These are phyloP conservation scores for Fraxinus ornus DNA, from an alignment of 305 asterid species.

Conservation along the genomic window DNA sequence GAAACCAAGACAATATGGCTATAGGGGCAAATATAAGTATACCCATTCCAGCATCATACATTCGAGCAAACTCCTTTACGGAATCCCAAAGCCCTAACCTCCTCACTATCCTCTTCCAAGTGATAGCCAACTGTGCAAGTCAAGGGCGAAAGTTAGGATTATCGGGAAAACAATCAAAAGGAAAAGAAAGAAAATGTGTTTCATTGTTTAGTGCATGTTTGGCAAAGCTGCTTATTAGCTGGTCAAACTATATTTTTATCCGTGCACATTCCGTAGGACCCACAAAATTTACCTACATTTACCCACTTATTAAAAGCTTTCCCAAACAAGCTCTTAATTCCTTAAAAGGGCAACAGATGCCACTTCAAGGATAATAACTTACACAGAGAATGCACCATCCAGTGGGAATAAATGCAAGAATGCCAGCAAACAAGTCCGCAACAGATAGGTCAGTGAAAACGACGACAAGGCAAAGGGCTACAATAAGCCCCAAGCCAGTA, in stretches of 20 bases:
- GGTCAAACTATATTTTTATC: neutral
- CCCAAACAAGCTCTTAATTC: neutral
- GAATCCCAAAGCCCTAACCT: slow-evolving; percentile 95
- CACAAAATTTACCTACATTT: neutral
- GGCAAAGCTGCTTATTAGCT: neutral
- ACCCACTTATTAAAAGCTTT: neutral
- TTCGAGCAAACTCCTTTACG: slow-evolving; percentile 89
- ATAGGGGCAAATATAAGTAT: slow-evolving; percentile 83
- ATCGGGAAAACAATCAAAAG: neutral
- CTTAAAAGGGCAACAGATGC: slow-evolving; percentile 16
- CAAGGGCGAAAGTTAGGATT: neutral
- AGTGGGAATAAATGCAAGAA: slow-evolving; percentile 94
- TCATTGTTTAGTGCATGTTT: neutral
- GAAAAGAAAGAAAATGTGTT: neutral
- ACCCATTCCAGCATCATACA: slow-evolving; percentile 99
- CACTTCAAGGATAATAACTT: slow-evolving; percentile 36
- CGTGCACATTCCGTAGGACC: neutral
- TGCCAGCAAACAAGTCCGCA: slow-evolving; percentile 83
- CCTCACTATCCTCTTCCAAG: slow-evolving; percentile 77
- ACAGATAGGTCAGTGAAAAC: slow-evolving; percentile 63
- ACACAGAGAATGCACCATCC: slow-evolving; percentile 92
- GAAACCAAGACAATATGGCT: slow-evolving; percentile 92
- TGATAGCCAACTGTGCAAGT: slow-evolving; percentile 64
- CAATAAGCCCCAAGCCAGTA: slow-evolving; percentile 75
- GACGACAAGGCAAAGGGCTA: slow-evolving; percentile 76